Conservation (phyloP, 2,329 filamentous ascomycete species). For the Ceratocystis alfenasii region DNA sequence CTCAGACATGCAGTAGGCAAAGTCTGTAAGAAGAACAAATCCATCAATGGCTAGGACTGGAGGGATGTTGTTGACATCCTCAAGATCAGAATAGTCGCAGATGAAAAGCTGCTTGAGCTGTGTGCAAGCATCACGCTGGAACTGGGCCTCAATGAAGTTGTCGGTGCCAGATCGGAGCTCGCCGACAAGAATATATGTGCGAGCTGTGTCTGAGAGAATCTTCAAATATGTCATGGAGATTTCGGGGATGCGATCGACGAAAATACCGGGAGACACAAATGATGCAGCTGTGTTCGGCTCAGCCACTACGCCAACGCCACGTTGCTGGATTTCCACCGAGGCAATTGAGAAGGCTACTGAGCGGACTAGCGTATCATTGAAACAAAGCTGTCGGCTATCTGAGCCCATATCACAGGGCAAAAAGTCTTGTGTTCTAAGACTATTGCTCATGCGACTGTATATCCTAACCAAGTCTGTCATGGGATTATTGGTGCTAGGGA, state of each 20-base stretch:
- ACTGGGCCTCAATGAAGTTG: conserved; percentile 24
- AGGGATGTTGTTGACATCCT: conserved; percentile 40
- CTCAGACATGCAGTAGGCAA: conserved; percentile 56
- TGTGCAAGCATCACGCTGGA: conserved; percentile 13
- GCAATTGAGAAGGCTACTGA: conserved; percentile 76
- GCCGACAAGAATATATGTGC: conserved; percentile 71
- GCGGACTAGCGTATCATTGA: conserved; percentile 49
- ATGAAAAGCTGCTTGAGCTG: conserved; percentile 22
- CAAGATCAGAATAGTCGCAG: conserved; percentile 23
- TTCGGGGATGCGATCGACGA: conserved; percentile 48
- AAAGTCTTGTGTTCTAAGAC: conserved; percentile 45
- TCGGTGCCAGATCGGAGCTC: conserved; percentile 42
- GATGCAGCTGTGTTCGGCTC: conserved; percentile 55
- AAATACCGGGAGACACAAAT: conserved; percentile 52
- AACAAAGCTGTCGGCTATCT: conserved; percentile 36
- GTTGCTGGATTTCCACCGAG: conserved; percentile 80
- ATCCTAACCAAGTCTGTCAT: conserved; percentile 46
- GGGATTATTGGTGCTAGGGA: conserved; percentile 26
- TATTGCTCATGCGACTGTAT: conserved; percentile 49
- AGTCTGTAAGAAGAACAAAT: conserved; percentile 73
- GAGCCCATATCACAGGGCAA: conserved; percentile 24
- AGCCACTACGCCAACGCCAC: conserved; percentile 44
- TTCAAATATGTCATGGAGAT: conserved; percentile 76
- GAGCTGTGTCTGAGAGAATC: conserved; percentile 75
- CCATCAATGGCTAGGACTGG: conserved; percentile 53